These are phyloP conservation scores for Hamamelis virginiana DNA, from an alignment of 164 flowering plant genomes.

Conservation along the genomic window DNA sequence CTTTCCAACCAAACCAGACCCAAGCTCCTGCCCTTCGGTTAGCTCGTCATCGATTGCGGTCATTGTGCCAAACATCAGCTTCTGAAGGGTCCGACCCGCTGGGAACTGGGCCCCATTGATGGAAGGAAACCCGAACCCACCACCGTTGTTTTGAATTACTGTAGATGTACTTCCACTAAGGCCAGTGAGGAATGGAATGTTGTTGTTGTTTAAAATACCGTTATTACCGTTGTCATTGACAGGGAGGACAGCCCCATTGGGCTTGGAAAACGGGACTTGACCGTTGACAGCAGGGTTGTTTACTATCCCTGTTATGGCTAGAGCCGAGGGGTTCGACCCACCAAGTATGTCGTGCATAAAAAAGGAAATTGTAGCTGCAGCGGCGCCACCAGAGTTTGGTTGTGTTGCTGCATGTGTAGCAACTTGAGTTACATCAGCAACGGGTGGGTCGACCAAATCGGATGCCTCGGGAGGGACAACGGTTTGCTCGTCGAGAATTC, in stretches of 20 bases:
- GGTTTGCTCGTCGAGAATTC: background rate
- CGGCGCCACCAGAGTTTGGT: no score
- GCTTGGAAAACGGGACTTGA: constrained; percentile 73
- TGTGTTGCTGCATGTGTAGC: no score
- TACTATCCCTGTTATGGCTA: constrained; percentile 61
- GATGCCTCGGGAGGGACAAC: no score
- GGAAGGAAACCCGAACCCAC: constrained; percentile 11
- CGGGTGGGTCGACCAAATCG: no score
- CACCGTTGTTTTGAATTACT: constrained; percentile 31
- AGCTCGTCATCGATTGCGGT: no score
- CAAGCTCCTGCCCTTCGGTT: no score
- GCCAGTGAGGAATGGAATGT: constrained; percentile 51
- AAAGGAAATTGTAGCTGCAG: constrained; percentile 30
- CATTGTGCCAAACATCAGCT: no score
- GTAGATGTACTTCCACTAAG: constrained; percentile 32
- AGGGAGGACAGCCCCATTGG: constrained; percentile 66
- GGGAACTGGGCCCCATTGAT: no score
- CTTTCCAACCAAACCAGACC: no score
- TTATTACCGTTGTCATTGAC: constrained; percentile 46
- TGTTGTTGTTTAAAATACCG: constrained; percentile 52
- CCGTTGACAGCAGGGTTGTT: constrained; percentile 53
- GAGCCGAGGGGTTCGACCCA: constrained; percentile 57
- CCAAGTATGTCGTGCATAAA: constrained; percentile 68
- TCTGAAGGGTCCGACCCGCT: no score
- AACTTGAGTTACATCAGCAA: no score